phyloP scores from a whole-genome alignment of 768 basidiomycete species.

The Lepiota venenata region DNA sequence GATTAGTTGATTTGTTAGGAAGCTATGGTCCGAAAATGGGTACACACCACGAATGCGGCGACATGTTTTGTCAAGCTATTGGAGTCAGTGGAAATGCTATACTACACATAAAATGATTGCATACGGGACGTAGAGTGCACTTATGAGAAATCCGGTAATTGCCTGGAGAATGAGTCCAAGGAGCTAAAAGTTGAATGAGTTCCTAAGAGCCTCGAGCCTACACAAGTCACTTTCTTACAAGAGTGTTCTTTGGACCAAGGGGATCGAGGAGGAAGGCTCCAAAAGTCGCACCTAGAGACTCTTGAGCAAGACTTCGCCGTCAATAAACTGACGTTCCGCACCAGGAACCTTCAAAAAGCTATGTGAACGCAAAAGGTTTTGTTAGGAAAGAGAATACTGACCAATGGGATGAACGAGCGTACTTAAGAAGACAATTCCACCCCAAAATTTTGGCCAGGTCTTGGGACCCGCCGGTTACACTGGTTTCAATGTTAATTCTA shows the following conservation, averaged over 20 bases:
- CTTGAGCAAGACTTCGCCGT: slow-evolving; percentile 29
- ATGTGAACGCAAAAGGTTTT: too few species aligned
- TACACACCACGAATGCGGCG: slow-evolving; percentile 66
- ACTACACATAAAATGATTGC: slow-evolving; percentile 13
- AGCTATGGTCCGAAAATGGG: not conserved
- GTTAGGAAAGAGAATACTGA: not conserved
- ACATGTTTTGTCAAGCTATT: slow-evolving; percentile 54
- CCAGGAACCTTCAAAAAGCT: slow-evolving; percentile 41
- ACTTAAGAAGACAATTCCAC: slow-evolving; percentile 86
- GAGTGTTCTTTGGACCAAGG: slow-evolving; percentile 70
- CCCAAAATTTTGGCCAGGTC: slow-evolving; percentile 69
- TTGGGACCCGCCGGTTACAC: slow-evolving; percentile 51
- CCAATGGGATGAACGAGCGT: slow-evolving; percentile 16
- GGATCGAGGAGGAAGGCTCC: slow-evolving; percentile 76
- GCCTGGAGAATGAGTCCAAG: slow-evolving; percentile 64
- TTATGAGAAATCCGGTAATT: slow-evolving; percentile 85
- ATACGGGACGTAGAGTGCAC: slow-evolving; percentile 64
- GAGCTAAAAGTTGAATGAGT: slow-evolving; percentile 42
- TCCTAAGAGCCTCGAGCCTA: too few species aligned
- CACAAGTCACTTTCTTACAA: slow-evolving; percentile 38
- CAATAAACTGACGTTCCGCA: slow-evolving; percentile 28
- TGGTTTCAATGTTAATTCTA: slow-evolving; percentile 18
- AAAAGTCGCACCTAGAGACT: slow-evolving; percentile 44
- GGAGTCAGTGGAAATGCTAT: not conserved
- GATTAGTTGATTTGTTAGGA: not conserved